Base-by-base conservation (phyloP, 2,329 filamentous ascomycete species). In the Phaeosphaeria sp. region DNA sequence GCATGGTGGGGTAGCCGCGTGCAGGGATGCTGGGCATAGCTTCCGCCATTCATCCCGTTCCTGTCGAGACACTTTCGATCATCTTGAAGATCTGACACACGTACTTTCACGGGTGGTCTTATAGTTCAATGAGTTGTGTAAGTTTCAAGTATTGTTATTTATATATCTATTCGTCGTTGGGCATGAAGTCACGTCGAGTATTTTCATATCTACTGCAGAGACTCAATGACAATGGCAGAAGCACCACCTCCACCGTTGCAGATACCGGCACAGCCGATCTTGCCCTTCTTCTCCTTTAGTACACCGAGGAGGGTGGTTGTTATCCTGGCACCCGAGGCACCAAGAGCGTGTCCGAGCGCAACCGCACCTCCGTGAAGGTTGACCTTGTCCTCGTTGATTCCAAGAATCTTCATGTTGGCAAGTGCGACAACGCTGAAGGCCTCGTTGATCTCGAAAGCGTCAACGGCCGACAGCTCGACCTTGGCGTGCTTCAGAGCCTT, bases 391-490 rank as follows among this genome's bases (percentile, higher is more conserved):
- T 91, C 86, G 64, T 84, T 83, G 56, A 99, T 82, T 61, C 84
- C 85, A 42, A 99, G 88, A 54, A 98, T 79, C 87, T 99, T 97
- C 82, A 97, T 88, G 84, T 99, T 99, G 67, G 95, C 93, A 51
- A 99, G 86, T 40, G 95, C 92, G 63, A 99, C 95, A 49, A 97
- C 95, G 63, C 91, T 95, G 84, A 99, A 99, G 43, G 95, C 95
- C 84, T 99, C 95, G 84, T 99, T 99, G 85, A 99, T 97, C 85
- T 99, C 95, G 79, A 95, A 99, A 69, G 88, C 95, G 74, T 98
- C 94, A 57, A 99, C 85, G 58, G 91, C 85, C 63, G 89, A 87
- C 68, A 89, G 85, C 56, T 87, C 86, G 61, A 99, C 82, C 62
- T 91, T 91, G 60, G 95, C 95, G 81, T 99, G 94, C 85, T 94